Base-by-base conservation (phyloP, 805 yeast species). In the Metschnikowia lachancei region DNA sequence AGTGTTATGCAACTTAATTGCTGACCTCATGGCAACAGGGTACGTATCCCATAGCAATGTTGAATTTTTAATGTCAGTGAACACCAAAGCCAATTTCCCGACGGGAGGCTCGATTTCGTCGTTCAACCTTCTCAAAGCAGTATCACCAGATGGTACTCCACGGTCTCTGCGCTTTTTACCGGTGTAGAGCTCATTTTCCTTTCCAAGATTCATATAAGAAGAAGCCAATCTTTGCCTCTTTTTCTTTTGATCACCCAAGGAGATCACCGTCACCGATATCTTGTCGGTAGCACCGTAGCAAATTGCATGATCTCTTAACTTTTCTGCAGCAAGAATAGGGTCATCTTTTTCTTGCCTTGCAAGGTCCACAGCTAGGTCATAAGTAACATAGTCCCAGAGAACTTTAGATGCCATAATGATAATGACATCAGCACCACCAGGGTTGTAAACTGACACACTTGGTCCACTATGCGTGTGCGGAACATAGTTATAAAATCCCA, bases 31-130 rank as follows among this genome's bases (percentile, higher is more conserved):
- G 0, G 97, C 95, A 42, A 81, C 80, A 2, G 97, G 96, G 59
- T 82, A 85, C 7, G 87, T 74, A 59, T 94, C 99, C 99, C 99
- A 94, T 44, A 94, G 67, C 41, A 84, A 69, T 0, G 99, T 94
- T 1, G 98, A 91, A 62, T 87, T 91, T 59, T 92, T 90, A 56
- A 94, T 94, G 78, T 94, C 99, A 0, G 99, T 94, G 67, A 94
- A 94, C 1, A 92, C 97, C 80, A 94, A 84, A 0, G 99, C 97
- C 41, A 94, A 71, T 41, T 89, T 90, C 2, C 98, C 98, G 5
- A 84, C 83, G 2, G 99, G 99, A 2, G 99, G 97, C 9, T 85
- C 83, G 48, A 94, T 91, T 60, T 94, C 99, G 34, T 85, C 87
- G 50, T 88, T 95, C 45, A 90, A 71, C 59, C 95, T 80, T 57